Evolutionary conservation across 1,284 basidiomycete species (phyloP), one percentile per base, ranked within the genome.

Genomic region (Acaromyces ingoldii): DNA sequence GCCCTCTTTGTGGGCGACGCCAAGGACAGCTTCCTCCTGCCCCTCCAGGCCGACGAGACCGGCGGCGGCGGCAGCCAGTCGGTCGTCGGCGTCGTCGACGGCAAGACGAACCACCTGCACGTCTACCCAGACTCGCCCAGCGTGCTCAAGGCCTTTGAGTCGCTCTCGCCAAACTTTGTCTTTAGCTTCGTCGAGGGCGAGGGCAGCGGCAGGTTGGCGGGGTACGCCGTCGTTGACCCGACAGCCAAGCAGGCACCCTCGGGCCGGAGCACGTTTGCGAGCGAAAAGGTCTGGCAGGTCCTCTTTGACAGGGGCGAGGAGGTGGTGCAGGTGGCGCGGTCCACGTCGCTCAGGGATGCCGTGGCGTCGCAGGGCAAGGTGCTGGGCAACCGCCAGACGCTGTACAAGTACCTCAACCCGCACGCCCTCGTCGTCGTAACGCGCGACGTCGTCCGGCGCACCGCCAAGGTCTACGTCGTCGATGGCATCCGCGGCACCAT

Each of bases 381-480:
- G 3, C 79, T 89, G 1, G 90, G 88, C 5, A 86, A 95, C 76
- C 84, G 92, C 53, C 84, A 83, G 25, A 91, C 91, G 34, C 76
- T 96, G 50, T 93, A 95, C 81, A 97, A 97, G 79, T 95, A 93
- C 73, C 81, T 96, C 59, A 93, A 93, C 74, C 86, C 88, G 4
- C 84, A 89, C 62, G 69, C 90, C 15, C 79, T 86, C 37, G 82
- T 85, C 2, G 79, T 89, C 25, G 78, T 85, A 6, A 87, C 86
- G 13, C 76, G 80, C 4, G 76, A 79, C 4, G 69, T 75, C 6
- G 82, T 49, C 30, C 31, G 13, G 6, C 1, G 39, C 6, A 38
- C 36, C 26, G 64, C 57, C 4, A 52, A 82, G 1, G 69, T 95
- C 7, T 86, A 87, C 65, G 76, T 95, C 6, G 64, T 95, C 17